Evolutionary conservation across 768 basidiomycete species (phyloP), one percentile per base, ranked within the genome.

Genomic region (Paxillus rubicundulus): DNA sequence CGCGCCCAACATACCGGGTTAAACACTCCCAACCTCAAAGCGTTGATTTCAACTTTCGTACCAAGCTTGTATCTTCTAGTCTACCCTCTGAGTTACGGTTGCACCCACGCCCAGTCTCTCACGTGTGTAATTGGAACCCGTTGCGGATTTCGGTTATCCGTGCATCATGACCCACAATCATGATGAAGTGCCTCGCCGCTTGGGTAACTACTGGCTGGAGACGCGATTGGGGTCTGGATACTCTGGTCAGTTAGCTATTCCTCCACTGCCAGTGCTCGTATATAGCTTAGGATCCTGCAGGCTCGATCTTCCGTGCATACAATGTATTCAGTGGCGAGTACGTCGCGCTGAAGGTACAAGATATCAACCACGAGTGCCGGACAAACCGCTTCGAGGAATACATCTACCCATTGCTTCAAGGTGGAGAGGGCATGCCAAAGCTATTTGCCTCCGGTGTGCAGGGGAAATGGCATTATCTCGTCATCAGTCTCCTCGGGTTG

Each of bases 311-410:
- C 61, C 75, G 78, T 18, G 88, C 89, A 1, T 65, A 60, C 13
- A 69, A 91, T 58, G 56, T 89, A 1, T 74, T 82, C 60, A 84
- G 72, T 3, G 72, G 75, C 17, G 75, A 84, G 39, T 65, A 76
- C n/a, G 86, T 86, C 38, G 88, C 88, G 2, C 75, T 91, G 49
- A 91, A 91, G 64, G 71, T 91, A 9, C 88, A 91, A 67, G 74
- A 77, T 50, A 70, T 81, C 18, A 74, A 89, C 56, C 82, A 87
- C 52, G 81, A 85, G 63, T 89, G 86, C 61, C 89, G 86, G 0
- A 89, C 88, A 4, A 91, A 91, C 61, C 73, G 70, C 28, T 88
- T 85, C 49, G 88, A 91, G 62, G 80, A 85, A 16, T 55, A 71
- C 53, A 74, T 90, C 49, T 91, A 89, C 61, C 87, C 87, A 17